These are phyloP conservation scores for Yamadazyma atlantica DNA, from an alignment of 1,139 yeast genomes.

Conservation along the genomic window DNA sequence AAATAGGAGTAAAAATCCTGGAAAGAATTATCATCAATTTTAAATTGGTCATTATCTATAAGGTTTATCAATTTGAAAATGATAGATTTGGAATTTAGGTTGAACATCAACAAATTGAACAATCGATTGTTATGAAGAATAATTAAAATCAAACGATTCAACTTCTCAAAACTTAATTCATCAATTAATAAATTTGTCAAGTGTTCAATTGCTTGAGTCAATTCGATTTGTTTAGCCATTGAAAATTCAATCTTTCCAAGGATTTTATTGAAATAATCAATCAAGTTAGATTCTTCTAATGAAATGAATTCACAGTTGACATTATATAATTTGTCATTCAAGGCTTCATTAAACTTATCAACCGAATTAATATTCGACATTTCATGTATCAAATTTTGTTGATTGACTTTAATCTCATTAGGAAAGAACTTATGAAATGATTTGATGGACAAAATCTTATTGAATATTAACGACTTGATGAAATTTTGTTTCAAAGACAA, in stretches of 20 bases:
- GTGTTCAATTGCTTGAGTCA: slow-evolving; percentile 31
- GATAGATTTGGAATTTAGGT: slow-evolving; percentile 22
- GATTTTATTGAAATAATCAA: slow-evolving; percentile 32
- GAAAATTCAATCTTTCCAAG: slow-evolving; percentile 37
- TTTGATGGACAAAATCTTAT: slow-evolving; percentile 37
- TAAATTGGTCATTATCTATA: slow-evolving; percentile 38
- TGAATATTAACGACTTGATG: slow-evolving; percentile 46
- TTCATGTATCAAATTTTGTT: slow-evolving; percentile 23
- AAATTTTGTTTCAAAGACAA: slow-evolving; percentile 57
- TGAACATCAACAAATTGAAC: slow-evolving; percentile 42
- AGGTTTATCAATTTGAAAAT: slow-evolving; percentile 28
- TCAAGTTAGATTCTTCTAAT: slow-evolving; percentile 49
- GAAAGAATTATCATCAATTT: slow-evolving; percentile 46
- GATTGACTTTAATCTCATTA: slow-evolving; percentile 34
- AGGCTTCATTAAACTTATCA: slow-evolving; percentile 18
- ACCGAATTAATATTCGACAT: slow-evolving; percentile 18
- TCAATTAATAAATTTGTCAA: slow-evolving; percentile 40
- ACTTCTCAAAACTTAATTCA: slow-evolving; percentile 40
- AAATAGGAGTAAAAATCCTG: slow-evolving; percentile 72
- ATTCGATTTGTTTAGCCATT: slow-evolving; percentile 37
- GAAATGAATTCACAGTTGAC: slow-evolving; percentile 56
- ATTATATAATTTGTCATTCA: slow-evolving; percentile 38
- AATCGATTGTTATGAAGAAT: slow-evolving; percentile 40
- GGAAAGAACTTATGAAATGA: slow-evolving; percentile 46
- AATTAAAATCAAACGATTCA: slow-evolving; percentile 50